Evolutionary conservation across 345 rosid genomes (phyloP), one percentile per base, ranked within the genome.

Genomic region (Noccaea caerulescens): DNA sequence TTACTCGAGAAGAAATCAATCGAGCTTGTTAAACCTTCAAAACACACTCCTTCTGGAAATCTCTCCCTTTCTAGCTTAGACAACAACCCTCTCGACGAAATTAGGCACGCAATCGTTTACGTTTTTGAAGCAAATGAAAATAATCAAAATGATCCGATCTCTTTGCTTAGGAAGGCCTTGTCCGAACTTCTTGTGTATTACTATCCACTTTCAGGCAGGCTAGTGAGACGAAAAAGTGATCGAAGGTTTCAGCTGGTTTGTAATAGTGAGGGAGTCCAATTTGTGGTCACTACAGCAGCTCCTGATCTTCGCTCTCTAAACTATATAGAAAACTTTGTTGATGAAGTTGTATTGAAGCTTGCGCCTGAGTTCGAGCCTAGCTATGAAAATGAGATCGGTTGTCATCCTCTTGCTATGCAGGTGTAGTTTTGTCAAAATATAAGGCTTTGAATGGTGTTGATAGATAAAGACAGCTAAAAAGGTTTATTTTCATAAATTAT

Each of bases 161-260:
- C 41, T 61, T 20, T 82, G 7, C 70, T 84, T 13, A 58, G 71
- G 55, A 76, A 80, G 51, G 90, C 87, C 36, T 79, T 86, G 23
- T 82, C 87, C 10, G 76, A 86, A 18, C 76, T 73, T 36, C 68
- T 84, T 62, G 82, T 86, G 43, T 69, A 73, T 23, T 80, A 77
- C 72, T 82, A 80, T 44, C 90, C 88, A 2, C 61, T 86, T 38
- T 84, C 84, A 13, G 88, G 90, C 11, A 84, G 58, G 77, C 69
- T 86, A 41, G 63, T 55, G 69, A 72, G 82, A 42, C 34, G 60
- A 20, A 46, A 27, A n/a, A 63, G 76, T 46, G 76, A 76, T 43
- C 62, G 84, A 12, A 79, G 63, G 58, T 77, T 79, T 63, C 63
- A 69, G 36, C 13, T 82, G 7, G 65, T 55, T 36, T 79, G 80